A percentile compares a stretch with the other conserved stretches of the same genome.
Conservation (phyloP, 192 early-diverging fungal species). For the Entomortierella lignicola region DNA sequence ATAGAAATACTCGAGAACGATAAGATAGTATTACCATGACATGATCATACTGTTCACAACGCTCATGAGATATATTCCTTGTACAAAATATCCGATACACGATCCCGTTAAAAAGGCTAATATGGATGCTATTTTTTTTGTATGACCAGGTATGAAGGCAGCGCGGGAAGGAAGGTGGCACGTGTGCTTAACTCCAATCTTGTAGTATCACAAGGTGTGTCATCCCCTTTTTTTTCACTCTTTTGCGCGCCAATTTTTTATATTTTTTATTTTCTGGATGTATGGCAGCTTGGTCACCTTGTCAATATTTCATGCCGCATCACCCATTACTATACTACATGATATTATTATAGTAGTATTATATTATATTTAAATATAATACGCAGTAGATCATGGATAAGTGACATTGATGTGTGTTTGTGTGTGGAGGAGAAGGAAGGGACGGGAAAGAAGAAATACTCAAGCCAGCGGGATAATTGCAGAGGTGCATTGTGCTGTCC, state of each 20-base stretch:
- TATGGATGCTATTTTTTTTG: background rate
- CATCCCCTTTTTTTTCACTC: slow-evolving; percentile 20
- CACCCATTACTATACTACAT: too few species aligned
- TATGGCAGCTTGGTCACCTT: slow-evolving; percentile 4
- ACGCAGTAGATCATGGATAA: background rate
- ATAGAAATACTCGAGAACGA: background rate
- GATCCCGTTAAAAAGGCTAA: background rate
- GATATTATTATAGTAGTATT: too few species aligned
- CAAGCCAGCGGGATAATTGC: slow-evolving; percentile 4
- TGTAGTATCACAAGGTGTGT: slow-evolving; percentile 33
- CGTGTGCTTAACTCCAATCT: background rate
- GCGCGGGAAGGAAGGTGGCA: background rate
- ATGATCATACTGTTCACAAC: background rate
- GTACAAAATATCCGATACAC: background rate
- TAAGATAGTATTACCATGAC: too few species aligned
- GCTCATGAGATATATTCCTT: background rate
- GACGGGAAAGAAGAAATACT: background rate
- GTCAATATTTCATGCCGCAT: slow-evolving; percentile 11
- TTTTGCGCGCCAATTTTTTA: slow-evolving; percentile 24
- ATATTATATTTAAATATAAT: background rate
- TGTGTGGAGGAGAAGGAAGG: background rate
- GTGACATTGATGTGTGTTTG: background rate
- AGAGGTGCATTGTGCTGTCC: too few species aligned
- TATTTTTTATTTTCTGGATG: background rate
- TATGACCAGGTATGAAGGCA: background rate